These are phyloP conservation scores for Eucalyptus erythrocorys DNA, from an alignment of 345 rosid genomes.

Conservation along the genomic window DNA sequence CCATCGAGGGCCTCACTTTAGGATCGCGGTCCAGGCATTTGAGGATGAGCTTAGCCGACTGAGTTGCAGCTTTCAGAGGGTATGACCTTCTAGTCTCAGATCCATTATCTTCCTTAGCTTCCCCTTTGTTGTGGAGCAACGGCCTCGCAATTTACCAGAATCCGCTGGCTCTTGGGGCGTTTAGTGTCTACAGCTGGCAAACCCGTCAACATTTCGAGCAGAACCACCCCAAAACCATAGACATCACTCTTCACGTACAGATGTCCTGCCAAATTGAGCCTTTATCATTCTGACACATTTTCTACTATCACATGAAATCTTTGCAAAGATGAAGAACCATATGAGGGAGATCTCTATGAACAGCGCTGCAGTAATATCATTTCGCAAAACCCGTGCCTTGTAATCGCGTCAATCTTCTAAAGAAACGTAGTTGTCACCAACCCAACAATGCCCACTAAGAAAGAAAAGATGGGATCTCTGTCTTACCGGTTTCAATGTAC, in stretches of 20 bases:
- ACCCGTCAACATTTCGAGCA: conserved; percentile 70
- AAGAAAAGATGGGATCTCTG: background rate
- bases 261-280: conserved; percentile 32
- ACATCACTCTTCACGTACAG: conserved; percentile 74
- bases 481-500: conserved; percentile 62
- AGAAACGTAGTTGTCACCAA: background rate
- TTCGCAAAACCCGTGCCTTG: background rate
- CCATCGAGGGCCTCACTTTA: conserved; percentile 61
- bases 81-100: conserved; percentile 32
- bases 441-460: fast-evolving
- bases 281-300: background rate
- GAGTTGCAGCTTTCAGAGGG: conserved; percentile 33
- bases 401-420: background rate
- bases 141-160: conserved; percentile 44
- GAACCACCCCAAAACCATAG: conserved; percentile 70
- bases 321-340: background rate
- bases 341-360: background rate
- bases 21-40: conserved; percentile 57
- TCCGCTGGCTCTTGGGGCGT: conserved; percentile 24
- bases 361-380: background rate
- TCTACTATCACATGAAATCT: background rate
- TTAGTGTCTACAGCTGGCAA: conserved; percentile 25
- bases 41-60: conserved; percentile 31
- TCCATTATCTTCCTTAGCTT: conserved; percentile 59
- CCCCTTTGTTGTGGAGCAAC: conserved; percentile 18